phyloP scores from a whole-genome alignment of 768 basidiomycete genomes.

The Mycena pura region DNA sequence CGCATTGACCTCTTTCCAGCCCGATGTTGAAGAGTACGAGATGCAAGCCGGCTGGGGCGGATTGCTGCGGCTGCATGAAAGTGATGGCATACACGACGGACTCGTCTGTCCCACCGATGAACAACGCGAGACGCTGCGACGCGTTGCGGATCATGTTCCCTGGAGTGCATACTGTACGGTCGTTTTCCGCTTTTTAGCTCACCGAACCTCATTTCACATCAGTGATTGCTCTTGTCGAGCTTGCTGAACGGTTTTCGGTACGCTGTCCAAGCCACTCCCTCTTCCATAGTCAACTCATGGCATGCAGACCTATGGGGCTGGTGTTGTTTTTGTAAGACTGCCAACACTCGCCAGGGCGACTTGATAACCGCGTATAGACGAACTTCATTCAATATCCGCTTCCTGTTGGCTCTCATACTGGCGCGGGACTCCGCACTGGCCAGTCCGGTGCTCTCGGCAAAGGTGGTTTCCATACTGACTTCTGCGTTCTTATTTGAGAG shows the following conservation, averaged over 20 bases:
- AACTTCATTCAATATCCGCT: constrained; percentile 82
- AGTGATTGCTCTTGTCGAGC: constrained; percentile 74
- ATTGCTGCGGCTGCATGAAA: background rate
- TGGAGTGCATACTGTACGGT: constrained; percentile 61
- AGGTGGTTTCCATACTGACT: constrained; percentile 26
- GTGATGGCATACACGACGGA: constrained; percentile 51
- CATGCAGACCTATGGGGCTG: constrained; percentile 18
- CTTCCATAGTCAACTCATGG: background rate
- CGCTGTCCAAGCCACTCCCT: constrained; percentile 18
- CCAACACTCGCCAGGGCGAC: background rate
- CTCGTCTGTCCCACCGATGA: constrained; percentile 72
- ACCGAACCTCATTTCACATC: background rate
- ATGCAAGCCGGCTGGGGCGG: background rate
- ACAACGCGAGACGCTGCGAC: constrained; percentile 62
- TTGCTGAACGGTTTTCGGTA: constrained; percentile 80
- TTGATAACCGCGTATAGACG: constrained; percentile 34
- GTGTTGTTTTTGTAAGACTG: constrained; percentile 18
- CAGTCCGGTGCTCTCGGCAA: constrained; percentile 74
- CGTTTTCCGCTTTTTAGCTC: background rate
- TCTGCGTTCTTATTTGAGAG: background rate
- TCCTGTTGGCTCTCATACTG: constrained; percentile 69
- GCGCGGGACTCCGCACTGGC: constrained; percentile 58
- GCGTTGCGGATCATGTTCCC: constrained; percentile 65
- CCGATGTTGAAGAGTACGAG: constrained; percentile 11
- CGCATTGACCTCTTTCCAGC: background rate